Percentiles rank a stretch among this genome's conserved stretches.
These are phyloP conservation scores for Leucosporidium yakuticum DNA, from an alignment of 768 basidiomycete genomes.

Conservation along the genomic window DNA sequence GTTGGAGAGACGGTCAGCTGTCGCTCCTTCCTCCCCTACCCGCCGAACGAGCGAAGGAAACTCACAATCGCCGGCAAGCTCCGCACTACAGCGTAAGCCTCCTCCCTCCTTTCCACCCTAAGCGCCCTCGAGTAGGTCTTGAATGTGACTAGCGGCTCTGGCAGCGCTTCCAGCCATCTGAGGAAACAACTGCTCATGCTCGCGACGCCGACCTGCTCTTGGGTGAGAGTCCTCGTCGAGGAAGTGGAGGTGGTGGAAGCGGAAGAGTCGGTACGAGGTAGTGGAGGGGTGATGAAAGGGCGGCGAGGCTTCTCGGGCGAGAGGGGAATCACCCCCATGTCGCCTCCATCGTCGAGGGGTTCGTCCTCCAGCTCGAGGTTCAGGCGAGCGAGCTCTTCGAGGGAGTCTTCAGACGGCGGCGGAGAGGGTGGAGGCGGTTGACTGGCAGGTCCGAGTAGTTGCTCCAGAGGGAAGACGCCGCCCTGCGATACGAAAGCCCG, in stretches of 20 bases:
- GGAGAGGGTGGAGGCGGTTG: not conserved
- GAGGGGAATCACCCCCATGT: constrained; percentile 26
- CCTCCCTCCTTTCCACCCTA: constrained; percentile 13
- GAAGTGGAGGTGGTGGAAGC: not conserved
- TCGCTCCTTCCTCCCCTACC: no score
- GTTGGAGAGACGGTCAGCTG: not conserved
- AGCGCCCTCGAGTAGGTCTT: constrained; percentile 7
- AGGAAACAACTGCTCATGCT: constrained; percentile 6
- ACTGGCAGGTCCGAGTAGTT: not conserved
- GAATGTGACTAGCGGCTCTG: constrained; percentile 19
- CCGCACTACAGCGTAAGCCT: constrained; percentile 17
- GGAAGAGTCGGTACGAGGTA: no score
- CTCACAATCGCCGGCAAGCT: constrained; percentile 14
- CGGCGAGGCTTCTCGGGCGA: not conserved
- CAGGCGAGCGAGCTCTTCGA: not conserved
- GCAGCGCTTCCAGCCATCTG: constrained; percentile 9
- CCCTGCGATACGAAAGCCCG: not conserved
- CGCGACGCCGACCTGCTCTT: constrained; percentile 7
- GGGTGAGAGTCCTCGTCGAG: not conserved
- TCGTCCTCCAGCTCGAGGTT: constrained; percentile 9
- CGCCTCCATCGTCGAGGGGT: constrained; percentile 7
- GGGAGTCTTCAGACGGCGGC: not conserved
- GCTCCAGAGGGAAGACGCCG: constrained; percentile 3
- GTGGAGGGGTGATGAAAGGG: not conserved
- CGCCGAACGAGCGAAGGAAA: not conserved